These are phyloP conservation scores for Mucor ambiguus DNA, from an alignment of 371 early-diverging fungal species.

Conservation along the genomic window DNA sequence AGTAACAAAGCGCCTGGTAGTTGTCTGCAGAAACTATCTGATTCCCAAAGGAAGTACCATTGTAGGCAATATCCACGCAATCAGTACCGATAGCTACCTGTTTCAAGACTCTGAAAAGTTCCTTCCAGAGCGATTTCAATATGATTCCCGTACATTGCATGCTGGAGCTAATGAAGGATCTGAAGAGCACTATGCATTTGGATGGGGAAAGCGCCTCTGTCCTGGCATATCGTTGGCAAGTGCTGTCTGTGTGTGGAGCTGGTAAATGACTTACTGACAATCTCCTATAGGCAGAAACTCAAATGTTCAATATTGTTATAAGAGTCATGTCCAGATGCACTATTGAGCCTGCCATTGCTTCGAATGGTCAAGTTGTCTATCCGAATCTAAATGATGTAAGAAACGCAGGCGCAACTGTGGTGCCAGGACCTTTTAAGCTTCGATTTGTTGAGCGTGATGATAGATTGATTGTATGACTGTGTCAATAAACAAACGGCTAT, in stretches of 20 bases:
- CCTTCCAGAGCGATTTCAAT: slow-evolving; percentile 29
- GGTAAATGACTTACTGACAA: too few species aligned
- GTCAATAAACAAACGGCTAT: not conserved
- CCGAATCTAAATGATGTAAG: slow-evolving; percentile 13
- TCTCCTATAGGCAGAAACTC: slow-evolving; percentile 23
- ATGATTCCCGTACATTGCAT: slow-evolving; percentile 15
- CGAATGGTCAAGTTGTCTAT: slow-evolving; percentile 11
- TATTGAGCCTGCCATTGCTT: slow-evolving; percentile 16
- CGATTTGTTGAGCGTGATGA: slow-evolving; percentile 19
- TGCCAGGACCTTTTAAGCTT: slow-evolving; percentile 17
- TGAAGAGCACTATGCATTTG: slow-evolving; percentile 12
- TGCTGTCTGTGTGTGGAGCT: too few species aligned
- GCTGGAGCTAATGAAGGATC: slow-evolving; percentile 11
- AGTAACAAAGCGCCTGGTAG: not conserved
- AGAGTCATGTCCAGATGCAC: slow-evolving; percentile 9
- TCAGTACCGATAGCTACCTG: slow-evolving; percentile 5
- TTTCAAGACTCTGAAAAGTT: slow-evolving; percentile 24
- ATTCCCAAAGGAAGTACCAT: slow-evolving; percentile 24
- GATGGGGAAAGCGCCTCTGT: slow-evolving; percentile 25
- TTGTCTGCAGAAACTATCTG: slow-evolving; percentile 17
- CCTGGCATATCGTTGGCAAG: slow-evolving; percentile 26
- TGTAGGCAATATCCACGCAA: slow-evolving; percentile 13
- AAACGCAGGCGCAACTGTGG: slow-evolving; percentile 13
- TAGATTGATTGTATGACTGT: slow-evolving; percentile 4
- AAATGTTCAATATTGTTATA: slow-evolving; percentile 18